These are phyloP conservation scores for Marasmius tenuissimus DNA, from an alignment of 1,284 basidiomycete genomes.

Conservation along the genomic window DNA sequence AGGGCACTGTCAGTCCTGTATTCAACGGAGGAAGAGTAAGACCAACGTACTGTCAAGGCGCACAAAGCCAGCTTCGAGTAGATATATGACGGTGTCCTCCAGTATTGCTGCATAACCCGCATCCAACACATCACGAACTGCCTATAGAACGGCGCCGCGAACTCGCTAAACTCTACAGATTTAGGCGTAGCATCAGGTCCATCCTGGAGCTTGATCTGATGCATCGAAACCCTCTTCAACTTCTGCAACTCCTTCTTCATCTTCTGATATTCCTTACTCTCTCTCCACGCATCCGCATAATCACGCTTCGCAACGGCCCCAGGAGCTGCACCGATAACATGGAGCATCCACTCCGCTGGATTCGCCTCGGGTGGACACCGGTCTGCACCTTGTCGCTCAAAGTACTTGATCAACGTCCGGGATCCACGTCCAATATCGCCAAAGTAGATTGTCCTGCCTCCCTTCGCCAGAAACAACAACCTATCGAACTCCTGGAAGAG, in stretches of 20 bases:
- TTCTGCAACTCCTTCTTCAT: constrained; percentile 28
- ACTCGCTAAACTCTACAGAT: constrained; percentile 31
- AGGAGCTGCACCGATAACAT: constrained; percentile 21
- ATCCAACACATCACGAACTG: constrained; percentile 38
- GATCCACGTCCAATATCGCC: constrained; percentile 54
- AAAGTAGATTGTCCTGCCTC: constrained; percentile 55
- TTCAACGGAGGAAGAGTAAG: not conserved
- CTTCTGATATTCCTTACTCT: constrained; percentile 27
- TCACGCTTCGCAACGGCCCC: constrained; percentile 28
- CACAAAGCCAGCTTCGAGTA: constrained; percentile 60
- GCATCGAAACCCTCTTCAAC: constrained; percentile 21
- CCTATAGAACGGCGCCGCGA: constrained; percentile 35
- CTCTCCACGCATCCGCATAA: constrained; percentile 31
- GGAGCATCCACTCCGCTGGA: constrained; percentile 27
- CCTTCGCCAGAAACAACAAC: constrained; percentile 42
- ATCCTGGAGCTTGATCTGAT: constrained; percentile 10
- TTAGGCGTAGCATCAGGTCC: constrained; percentile 8
- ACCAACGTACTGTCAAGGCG: constrained; percentile 28
- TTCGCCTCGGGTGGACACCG: constrained; percentile 22
- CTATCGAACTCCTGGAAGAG: constrained; percentile 58
- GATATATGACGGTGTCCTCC: constrained; percentile 64
- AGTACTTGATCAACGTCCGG: constrained; percentile 47
- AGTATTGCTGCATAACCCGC: constrained; percentile 31
- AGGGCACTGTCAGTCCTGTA: not conserved
- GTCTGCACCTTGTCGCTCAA: constrained; percentile 45